These are phyloP conservation scores for Elsinoe ampelina DNA, from an alignment of 2,329 filamentous ascomycete genomes.

Conservation along the genomic window DNA sequence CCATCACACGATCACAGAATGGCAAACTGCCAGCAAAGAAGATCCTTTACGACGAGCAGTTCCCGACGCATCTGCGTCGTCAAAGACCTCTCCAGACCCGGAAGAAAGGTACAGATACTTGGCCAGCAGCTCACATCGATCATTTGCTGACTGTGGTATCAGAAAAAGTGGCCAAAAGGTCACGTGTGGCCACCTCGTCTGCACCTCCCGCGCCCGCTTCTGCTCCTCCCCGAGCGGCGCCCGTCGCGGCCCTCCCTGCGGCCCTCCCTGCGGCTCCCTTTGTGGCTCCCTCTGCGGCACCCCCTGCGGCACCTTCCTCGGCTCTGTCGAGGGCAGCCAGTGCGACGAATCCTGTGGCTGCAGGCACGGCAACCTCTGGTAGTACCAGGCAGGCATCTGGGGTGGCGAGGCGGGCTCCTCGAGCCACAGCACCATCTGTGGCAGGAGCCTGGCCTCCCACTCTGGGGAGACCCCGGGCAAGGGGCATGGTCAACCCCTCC, in stretches of 20 bases:
- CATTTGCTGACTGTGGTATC: background rate
- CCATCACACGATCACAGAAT: background rate
- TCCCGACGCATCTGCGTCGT: background rate
- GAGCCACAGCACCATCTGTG: background rate
- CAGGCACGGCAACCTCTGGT: background rate
- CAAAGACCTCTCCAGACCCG: background rate
- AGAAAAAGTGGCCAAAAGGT: background rate
- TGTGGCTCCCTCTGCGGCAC: too few relatives aligned
- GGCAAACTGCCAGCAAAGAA: background rate
- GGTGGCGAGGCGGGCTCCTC: background rate
- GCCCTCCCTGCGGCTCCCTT: too few relatives aligned
- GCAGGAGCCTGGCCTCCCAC: constrained; percentile 13
- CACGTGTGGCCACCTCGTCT: too few relatives aligned
- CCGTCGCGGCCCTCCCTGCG: too few relatives aligned
- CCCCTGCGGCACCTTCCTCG: too few relatives aligned
- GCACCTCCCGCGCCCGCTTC: too few relatives aligned
- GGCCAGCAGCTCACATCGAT: background rate
- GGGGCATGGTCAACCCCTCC: constrained; percentile 17
- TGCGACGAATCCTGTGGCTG: background rate
- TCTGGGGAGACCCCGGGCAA: constrained; percentile 11
- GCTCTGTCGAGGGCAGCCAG: background rate
- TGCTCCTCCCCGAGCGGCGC: too few relatives aligned
- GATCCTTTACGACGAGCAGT: background rate
- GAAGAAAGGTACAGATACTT: background rate
- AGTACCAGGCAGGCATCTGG: background rate